Base-by-base conservation (phyloP, 129 eudicot genomes). In the Tanacetum coccineum region DNA sequence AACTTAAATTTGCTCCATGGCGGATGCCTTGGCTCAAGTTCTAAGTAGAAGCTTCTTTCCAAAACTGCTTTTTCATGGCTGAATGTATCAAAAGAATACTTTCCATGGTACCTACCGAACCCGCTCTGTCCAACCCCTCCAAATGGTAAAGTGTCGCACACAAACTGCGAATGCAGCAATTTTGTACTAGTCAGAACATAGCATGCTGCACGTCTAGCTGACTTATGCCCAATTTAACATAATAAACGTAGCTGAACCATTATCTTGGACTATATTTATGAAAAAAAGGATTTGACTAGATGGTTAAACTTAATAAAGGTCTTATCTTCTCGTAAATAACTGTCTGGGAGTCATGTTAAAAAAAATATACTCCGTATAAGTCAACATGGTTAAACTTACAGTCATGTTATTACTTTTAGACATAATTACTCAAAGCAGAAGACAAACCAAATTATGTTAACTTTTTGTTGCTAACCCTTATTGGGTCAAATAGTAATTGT, bases 101-200 rank as follows among this genome's bases (percentile, higher is more conserved):
- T 94, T 58, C 99, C 97, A 51, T 94, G 99, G 77, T 94, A 94
- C 79, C 97, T 89, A 10, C 99, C 97, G 9, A 87, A 76, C 36
- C 99, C 99, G 32, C 97, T 94, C 19, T 77, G 77, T 30, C 99
- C 99, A 1, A 89, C 99, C n/a, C 99, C 99, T 79, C 96, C 98
- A 61, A 93, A 88, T 12, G 98, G 98, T 70, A 88, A 64, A 10
- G 19, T 59, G 7, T 93, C 98, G 45, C 95, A 84, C 55, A 82
- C 54, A 51, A 81, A 92, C 96, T 92, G 81, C 78, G 74, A 71
- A 39, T 66, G 70, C 17, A n/a, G 30, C 60, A 62, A 32, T 36
- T 2, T 13, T 8, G 40, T n/a, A 17, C 28, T 26, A 6, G 54
- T 67, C 47, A 66, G 45, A 48, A 44, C 44, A 8, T 30, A 47